Evolutionary conservation across 2,329 filamentous ascomycete species (phyloP), one percentile per base, ranked within the genome.

Genomic region (Colletotrichum sp.): DNA sequence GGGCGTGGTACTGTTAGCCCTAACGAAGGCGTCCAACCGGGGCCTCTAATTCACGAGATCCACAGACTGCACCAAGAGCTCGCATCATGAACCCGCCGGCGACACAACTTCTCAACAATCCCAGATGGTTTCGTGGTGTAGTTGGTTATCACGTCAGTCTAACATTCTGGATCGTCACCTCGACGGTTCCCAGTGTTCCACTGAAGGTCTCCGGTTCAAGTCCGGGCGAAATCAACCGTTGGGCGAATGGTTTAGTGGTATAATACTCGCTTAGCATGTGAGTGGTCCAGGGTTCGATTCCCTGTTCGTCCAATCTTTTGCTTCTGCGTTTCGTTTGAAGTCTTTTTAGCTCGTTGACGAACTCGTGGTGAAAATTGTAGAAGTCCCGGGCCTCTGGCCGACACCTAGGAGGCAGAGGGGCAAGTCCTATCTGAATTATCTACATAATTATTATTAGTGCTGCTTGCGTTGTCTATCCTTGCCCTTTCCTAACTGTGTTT

Each of bases 131-230:
- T 75, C 52, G 72, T 83, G 80, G 81, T 82, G 81, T 82, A 82
- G 85, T 87, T 86, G 85, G 85, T 87, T 86, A 87, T 86, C 85
- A 87, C 86, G 83, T 87, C 84, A 86, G 85, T 86, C 84, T 87
- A 87, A 87, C 85, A 83, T 21, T 18, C 15, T 24, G n/a, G 24
- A n/a, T 7, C 43, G 43, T 12, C 21, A 24, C 9, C 24, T 30
- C n/a, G 16, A 26, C 21, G 12, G 4, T 12, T 15, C 8, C n/a
- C 18, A 5, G 12, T 26, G 30, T 15, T 60, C 36, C 73, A 75
- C 73, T 75, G 73, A 75, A 75, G 73, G 73, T 75, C 73, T 75
- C 73, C 73, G 69, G 73, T 75, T 75, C 69, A 72, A 75, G 73
- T 72, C 73, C 69, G 73, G 73, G 69, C 73, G 52, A 75, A 57